Conservation (phyloP, 2,329 filamentous ascomycete genomes). For the Aureobasidium sp. region DNA sequence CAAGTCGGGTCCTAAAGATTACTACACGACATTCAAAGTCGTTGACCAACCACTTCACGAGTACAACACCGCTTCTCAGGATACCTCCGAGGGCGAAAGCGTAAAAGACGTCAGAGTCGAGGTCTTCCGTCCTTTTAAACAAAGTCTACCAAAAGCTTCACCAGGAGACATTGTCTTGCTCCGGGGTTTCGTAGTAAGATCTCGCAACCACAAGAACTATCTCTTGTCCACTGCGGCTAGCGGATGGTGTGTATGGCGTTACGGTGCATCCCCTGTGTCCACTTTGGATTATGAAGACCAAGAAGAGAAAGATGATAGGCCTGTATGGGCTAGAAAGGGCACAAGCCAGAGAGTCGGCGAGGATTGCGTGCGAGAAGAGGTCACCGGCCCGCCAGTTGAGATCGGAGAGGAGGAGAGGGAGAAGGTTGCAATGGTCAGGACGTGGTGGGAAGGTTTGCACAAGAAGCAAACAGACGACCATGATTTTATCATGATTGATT, state of each 20-base stretch:
- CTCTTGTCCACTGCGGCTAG: constrained; percentile 36
- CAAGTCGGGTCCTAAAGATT: constrained; percentile 36
- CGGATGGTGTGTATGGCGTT: constrained; percentile 42
- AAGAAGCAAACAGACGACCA: neutral
- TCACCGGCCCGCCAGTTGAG: constrained; percentile 40
- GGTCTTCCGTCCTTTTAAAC: constrained; percentile 36
- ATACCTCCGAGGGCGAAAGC: neutral
- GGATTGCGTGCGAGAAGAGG: constrained; percentile 31
- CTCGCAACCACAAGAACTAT: constrained; percentile 28
- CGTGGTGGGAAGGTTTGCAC: constrained; percentile 29
- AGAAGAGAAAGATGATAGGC: constrained; percentile 14
- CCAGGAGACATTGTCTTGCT: constrained; percentile 39
- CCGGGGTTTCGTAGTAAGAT: constrained; percentile 36
- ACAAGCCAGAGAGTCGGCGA: constrained; percentile 16
- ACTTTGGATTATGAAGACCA: constrained; percentile 21
- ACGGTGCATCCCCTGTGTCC: neutral
- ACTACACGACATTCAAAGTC: constrained; percentile 34
- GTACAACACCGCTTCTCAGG: neutral
- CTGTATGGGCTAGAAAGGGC: constrained; percentile 22
- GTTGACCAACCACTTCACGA: constrained; percentile 28
- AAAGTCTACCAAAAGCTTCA: constrained; percentile 33
- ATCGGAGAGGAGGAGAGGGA: constrained; percentile 37
- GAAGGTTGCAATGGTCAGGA: constrained; percentile 32
- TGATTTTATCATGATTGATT: neutral
- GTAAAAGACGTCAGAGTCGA: constrained; percentile 26